These are phyloP conservation scores for Penicillium pancosmium DNA, from an alignment of 495 filamentous ascomycete genomes.

Conservation along the genomic window DNA sequence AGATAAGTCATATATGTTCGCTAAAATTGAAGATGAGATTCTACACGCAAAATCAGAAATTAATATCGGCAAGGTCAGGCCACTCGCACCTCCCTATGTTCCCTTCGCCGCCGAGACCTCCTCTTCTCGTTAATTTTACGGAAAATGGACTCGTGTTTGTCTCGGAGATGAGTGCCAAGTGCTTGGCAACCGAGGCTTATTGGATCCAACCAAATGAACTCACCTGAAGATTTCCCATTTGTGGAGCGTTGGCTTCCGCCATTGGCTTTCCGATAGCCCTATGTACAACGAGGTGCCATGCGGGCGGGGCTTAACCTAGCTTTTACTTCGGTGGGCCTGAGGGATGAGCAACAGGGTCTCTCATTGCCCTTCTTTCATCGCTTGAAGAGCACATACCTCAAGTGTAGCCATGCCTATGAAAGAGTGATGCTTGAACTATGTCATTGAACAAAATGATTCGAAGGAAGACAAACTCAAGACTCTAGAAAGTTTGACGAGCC, in stretches of 20 bases:
- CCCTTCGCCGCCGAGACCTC: background rate
- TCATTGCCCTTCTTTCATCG: too few relatives aligned
- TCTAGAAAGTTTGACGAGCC: background rate
- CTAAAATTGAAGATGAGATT: background rate
- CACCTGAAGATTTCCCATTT: background rate
- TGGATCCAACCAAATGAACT: background rate
- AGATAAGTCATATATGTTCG: background rate
- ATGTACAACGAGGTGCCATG: background rate
- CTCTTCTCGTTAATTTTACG: background rate
- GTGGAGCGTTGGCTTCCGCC: background rate
- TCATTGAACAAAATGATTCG: background rate
- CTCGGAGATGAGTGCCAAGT: slow-evolving; percentile 5
- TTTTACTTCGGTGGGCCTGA: too few relatives aligned
- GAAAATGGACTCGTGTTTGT: background rate
- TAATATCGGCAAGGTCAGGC: background rate
- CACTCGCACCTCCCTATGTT: background rate
- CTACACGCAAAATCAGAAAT: background rate
- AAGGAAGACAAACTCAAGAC: background rate
- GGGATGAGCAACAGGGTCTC: too few relatives aligned
- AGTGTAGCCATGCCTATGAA: too few relatives aligned
- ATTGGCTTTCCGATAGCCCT: background rate
- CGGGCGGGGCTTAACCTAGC: background rate
- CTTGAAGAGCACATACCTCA: too few relatives aligned
- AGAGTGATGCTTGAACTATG: background rate
- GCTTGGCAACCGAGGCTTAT: slow-evolving; percentile 1